Conservation (phyloP, 225 moss, liverwort and hornwort species). For the Thuidium tamariscinum region DNA sequence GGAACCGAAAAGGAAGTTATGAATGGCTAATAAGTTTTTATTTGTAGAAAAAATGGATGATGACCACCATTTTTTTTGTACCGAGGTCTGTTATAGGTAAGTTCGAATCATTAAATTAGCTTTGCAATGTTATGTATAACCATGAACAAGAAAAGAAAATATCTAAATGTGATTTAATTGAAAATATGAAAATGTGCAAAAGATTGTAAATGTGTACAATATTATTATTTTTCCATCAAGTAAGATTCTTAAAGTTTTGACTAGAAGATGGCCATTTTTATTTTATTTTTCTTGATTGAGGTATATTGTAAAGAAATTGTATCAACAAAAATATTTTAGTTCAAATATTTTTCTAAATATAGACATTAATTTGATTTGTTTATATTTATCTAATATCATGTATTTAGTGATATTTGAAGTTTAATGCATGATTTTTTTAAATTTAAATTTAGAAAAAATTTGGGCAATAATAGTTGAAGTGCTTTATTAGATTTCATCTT, state of each 20-base stretch:
- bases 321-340: too few relatives aligned
- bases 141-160: neutral
- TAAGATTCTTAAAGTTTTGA: neutral
- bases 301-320: fast-evolving
- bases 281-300: too few relatives aligned
- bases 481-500: neutral
- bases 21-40: neutral
- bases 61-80: neutral
- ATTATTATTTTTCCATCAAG: neutral
- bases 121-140: neutral
- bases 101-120: neutral
- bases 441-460: too few relatives aligned
- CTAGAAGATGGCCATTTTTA: neutral
- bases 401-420: neutral
- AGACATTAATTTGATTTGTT: fast-evolving
- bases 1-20: neutral
- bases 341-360: neutral
- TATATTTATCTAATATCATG: neutral
- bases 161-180: neutral
- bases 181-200: neutral
- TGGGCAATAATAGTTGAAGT: neutral
- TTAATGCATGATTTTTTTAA: neutral
- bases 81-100: neutral
- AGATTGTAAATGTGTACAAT: neutral
- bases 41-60: neutral